Evolutionary conservation across 169 alveolate species (phyloP).

Genomic region (Eimeria tenella): DNA sequence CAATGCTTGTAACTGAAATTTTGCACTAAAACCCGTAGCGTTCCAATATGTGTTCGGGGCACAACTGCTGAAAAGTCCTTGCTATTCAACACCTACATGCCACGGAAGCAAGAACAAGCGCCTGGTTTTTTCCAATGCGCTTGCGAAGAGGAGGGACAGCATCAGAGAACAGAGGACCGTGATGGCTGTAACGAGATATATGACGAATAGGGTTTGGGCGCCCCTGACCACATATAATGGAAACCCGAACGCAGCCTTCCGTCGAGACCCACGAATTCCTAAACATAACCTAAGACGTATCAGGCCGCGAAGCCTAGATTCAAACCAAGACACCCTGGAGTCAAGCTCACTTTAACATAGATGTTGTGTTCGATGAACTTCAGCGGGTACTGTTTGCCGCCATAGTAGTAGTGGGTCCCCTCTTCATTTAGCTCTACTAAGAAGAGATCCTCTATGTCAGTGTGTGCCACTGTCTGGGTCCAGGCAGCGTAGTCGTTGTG

Average conservation of each 20-base stretch:
- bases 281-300: neutral
- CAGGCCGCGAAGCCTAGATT: neutral
- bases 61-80: constrained; percentile 8
- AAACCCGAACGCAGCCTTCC: neutral
- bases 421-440: constrained; percentile 42
- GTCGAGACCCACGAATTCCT: neutral
- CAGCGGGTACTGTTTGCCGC: constrained; percentile 70
- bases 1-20: too few relatives aligned
- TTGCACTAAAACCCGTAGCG: too few relatives aligned
- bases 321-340: neutral
- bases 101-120: constrained; percentile 71
- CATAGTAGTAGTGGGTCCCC: constrained; percentile 71
- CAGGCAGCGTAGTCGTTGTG: constrained; percentile 75
- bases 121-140: constrained; percentile 23
- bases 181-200: constrained; percentile 72
- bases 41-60: too few relatives aligned
- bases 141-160: constrained; percentile 51
- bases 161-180: constrained; percentile 75
- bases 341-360: constrained; percentile 48
- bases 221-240: neutral
- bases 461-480: constrained; percentile 73
- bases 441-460: constrained; percentile 76
- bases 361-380: constrained; percentile 50
- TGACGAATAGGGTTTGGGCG: constrained; percentile 32
- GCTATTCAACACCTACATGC: constrained; percentile 28